phyloP scores from a whole-genome alignment of 208 protist species.

The Trypanosoma conorhini region DNA sequence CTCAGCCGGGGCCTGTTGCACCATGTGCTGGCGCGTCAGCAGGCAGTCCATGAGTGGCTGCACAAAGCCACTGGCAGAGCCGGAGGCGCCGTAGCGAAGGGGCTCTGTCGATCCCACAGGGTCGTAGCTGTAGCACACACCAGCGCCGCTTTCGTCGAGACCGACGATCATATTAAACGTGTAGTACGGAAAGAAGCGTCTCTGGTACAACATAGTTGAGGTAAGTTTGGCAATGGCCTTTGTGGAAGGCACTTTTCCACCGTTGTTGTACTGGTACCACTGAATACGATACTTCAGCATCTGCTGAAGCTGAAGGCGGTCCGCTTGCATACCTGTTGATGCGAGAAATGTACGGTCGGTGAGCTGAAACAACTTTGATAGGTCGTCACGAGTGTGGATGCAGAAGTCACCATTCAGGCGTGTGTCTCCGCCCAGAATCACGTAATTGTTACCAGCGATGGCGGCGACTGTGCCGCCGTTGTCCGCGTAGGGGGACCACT shows the following conservation, averaged over 20 bases:
- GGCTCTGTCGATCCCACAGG: conserved; percentile 97
- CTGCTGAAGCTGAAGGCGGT: conserved; percentile 96
- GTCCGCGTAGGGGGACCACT: conserved; percentile 94
- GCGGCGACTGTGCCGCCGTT: conserved; percentile 96
- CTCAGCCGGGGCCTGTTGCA: conserved; percentile 51
- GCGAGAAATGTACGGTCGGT: conserved; percentile 93
- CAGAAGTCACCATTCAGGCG: conserved; percentile 97
- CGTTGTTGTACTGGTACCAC: conserved; percentile 95
- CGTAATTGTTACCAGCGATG: conserved; percentile 97
- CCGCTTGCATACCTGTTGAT: conserved; percentile 97
- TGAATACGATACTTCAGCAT: conserved; percentile 92
- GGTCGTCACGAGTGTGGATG: conserved; percentile 94
- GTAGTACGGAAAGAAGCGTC: conserved; percentile 99
- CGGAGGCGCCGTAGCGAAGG: conserved; percentile 91
- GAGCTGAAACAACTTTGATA: conserved; percentile 95
- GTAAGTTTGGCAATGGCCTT: conserved; percentile 96
- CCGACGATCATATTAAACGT: conserved; percentile 99
- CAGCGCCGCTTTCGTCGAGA: conserved; percentile 94
- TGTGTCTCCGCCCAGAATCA: conserved; percentile 98
- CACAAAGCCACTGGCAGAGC: conserved; percentile 94
- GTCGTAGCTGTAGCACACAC: conserved; percentile 98
- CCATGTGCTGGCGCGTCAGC: conserved; percentile 86
- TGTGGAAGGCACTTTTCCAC: conserved; percentile 89
- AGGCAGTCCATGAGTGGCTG: conserved; percentile 98
- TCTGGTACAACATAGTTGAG: conserved; percentile 97